Conservation (phyloP, 345 rosid species). For the Pistacia vera region DNA sequence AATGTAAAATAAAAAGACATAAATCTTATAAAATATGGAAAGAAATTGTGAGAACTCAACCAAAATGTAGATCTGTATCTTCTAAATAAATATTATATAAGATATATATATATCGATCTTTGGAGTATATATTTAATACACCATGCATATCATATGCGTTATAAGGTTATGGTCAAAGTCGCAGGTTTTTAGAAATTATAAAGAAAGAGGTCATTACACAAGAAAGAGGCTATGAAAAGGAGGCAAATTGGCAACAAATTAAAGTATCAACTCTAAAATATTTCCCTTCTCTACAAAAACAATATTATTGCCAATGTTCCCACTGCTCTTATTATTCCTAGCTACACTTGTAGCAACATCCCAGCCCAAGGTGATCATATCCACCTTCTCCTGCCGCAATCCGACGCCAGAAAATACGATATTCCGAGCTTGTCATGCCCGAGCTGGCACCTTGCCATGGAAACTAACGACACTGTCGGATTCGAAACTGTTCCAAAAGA, state of each 20-base stretch:
- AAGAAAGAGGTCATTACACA: not conserved
- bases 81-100: no score
- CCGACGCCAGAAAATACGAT: slow-evolving; percentile 21
- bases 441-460: slow-evolving; percentile 73
- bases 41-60: no score
- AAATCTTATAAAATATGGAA: no score
- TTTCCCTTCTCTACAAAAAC: not conserved
- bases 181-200: no score
- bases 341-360: slow-evolving; percentile 17
- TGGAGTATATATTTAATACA: no score
- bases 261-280: no score
- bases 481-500: slow-evolving; percentile 48
- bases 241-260: not conserved
- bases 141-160: no score
- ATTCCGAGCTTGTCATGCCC: slow-evolving; percentile 38
- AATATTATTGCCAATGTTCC: not conserved
- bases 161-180: no score
- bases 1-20: no score
- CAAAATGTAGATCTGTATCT: no score
- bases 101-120: no score
- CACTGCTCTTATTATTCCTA: slow-evolving; percentile 9
- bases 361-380: not conserved
- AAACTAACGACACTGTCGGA: slow-evolving; percentile 48
- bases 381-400: slow-evolving; percentile 45
- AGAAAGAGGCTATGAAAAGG: not conserved